Conservation (phyloP, 768 basidiomycete species). For the Postia placenta region DNA sequence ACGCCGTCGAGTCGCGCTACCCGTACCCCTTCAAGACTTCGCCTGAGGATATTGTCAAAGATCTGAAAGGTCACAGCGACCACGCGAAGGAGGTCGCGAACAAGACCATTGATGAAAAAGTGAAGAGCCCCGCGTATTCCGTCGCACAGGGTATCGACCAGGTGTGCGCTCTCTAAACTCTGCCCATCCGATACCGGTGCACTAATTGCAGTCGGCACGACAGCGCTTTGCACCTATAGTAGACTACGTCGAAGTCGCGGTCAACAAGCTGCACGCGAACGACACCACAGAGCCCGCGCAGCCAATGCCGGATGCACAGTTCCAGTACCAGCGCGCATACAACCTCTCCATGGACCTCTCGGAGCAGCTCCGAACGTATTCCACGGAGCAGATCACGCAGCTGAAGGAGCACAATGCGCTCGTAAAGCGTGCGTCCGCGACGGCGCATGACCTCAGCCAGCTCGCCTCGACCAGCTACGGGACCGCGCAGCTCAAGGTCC, state of each 20-base stretch:
- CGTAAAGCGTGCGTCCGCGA: constrained; percentile 67
- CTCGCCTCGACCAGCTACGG: constrained; percentile 52
- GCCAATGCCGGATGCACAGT: constrained; percentile 49
- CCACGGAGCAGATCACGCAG: constrained; percentile 66
- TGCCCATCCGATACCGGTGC: neutral
- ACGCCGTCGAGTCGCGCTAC: constrained; percentile 65
- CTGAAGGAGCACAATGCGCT: constrained; percentile 59
- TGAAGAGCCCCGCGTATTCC: constrained; percentile 55
- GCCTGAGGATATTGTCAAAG: constrained; percentile 64
- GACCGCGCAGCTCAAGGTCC: constrained; percentile 50
- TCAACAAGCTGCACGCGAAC: constrained; percentile 31
- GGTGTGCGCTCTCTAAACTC: constrained; percentile 36
- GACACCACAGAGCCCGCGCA: constrained; percentile 43
- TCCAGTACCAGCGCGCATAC: constrained; percentile 73
- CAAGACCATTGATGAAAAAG: constrained; percentile 60
- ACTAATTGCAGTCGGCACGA: constrained; percentile 14
- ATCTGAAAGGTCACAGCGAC: constrained; percentile 52
- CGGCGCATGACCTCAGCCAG: constrained; percentile 55
- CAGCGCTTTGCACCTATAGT: constrained; percentile 73
- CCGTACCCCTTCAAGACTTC: constrained; percentile 73
- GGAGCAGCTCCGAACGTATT: constrained; percentile 58
- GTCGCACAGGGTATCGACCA: constrained; percentile 69
- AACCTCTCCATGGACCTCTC: constrained; percentile 58
- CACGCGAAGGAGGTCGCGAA: constrained; percentile 49
- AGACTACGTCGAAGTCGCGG: constrained; percentile 59